Evolutionary conservation across 371 early-diverging fungal species (phyloP), one percentile per base, ranked within the genome.

Genomic region (Apophysomyces trapeziformis): DNA sequence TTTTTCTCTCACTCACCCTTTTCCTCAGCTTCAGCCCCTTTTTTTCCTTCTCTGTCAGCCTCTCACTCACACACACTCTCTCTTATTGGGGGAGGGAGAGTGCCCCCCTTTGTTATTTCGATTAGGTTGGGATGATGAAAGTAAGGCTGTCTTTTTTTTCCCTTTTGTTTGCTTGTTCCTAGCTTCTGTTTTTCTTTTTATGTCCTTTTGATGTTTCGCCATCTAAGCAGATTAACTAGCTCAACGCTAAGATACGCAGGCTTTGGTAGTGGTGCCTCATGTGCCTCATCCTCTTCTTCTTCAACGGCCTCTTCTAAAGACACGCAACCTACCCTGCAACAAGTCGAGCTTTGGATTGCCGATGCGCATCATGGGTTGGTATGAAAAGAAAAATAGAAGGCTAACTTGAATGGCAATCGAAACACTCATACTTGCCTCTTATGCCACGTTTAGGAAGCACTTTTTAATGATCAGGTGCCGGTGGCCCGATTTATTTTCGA

Each of bases 401-500:
- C 8, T 54, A 12, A 37, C 54, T 39, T 39, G 9, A 21, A 13
- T n/a, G n/a, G 13, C 16, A 38, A 16, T 50, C 9, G 21, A 60
- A 32, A 35, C 57, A 65, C 9, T 18, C 18, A 18, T 21, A n/a
- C 54, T 18, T 5, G 16, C 21, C 9, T 50, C 54, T 32, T 50
- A 9, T 2, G 7, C 38, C 44, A 26, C 18, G 43, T 44, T 8
- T 65, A 75, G 71, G 74, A 76, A 32, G 69, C 74, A 6, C 46
- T 76, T 26, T 64, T 73, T 7, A 61, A 76, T 43, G 77, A 77
- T 58, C 67, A 66, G 16, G 60, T 69, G 11, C 58, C 64, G 21
- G 57, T 56, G 8, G 69, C 74, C 7, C 67, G 71, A 56, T 65
- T 71, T 36, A 66, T 68, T 18, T 76, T 73, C 47, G 35, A 57